Evolutionary conservation across 345 rosid genomes (phyloP).

Genomic region (Gossypium herbaceum): DNA sequence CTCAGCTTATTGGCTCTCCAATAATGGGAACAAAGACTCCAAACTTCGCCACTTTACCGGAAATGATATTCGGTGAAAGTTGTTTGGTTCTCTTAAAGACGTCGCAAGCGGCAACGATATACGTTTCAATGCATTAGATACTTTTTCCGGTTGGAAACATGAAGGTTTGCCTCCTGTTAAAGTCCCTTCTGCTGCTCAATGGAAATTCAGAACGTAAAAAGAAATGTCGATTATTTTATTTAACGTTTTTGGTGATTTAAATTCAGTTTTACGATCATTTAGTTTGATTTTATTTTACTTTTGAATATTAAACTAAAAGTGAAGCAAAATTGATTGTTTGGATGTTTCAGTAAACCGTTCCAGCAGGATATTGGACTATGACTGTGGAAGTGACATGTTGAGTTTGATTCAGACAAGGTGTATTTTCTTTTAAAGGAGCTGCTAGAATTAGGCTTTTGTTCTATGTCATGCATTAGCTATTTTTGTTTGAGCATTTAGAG

Average conservation of each 20-base stretch:
- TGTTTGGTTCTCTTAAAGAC: constrained; percentile 64
- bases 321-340: background rate
- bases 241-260: background rate
- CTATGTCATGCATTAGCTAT: background rate
- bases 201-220: constrained; percentile 84
- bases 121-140: constrained; percentile 86
- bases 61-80: constrained; percentile 90
- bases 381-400: constrained; percentile 70
- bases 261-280: background rate
- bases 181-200: constrained; percentile 89
- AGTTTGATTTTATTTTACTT: background rate
- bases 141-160: constrained; percentile 76
- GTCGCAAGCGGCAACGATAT: constrained; percentile 47
- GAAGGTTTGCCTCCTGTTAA: constrained; percentile 88
- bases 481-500: background rate
- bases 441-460: background rate
- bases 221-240: background rate
- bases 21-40: constrained; percentile 72
- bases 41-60: constrained; percentile 80
- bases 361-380: constrained; percentile 88
- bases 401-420: constrained; percentile 42
- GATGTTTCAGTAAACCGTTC: constrained; percentile 69
- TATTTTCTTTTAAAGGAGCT: background rate
- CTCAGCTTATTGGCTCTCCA: constrained; percentile 59
- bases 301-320: background rate